These are phyloP conservation scores for Diaporthe vaccinii DNA, from an alignment of 2,329 filamentous ascomycete species.

Conservation along the genomic window DNA sequence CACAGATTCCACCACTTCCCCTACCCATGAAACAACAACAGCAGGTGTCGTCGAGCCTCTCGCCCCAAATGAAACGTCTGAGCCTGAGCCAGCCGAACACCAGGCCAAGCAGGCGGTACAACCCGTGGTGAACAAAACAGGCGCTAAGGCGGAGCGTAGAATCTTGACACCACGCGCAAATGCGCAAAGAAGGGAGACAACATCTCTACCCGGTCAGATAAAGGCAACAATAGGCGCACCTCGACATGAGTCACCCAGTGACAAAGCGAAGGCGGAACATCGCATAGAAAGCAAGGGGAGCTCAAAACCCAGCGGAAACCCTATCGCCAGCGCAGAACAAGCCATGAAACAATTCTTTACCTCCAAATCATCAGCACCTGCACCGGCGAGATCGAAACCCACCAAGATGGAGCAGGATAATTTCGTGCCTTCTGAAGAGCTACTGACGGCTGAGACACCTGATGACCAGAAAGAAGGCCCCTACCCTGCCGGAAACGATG, in stretches of 20 bases:
- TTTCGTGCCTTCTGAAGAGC: conserved; percentile 24
- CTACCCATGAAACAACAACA: conserved; percentile 22
- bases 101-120: conserved; percentile 36
- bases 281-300: background rate
- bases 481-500: background rate
- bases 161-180: conserved; percentile 19
- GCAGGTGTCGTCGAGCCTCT: conserved; percentile 27
- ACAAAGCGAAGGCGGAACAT: background rate
- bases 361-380: background rate
- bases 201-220: background rate
- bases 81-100: conserved; percentile 31
- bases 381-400: background rate
- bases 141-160: conserved; percentile 3
- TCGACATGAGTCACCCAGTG: conserved; percentile 13
- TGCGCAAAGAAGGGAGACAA: conserved; percentile 21
- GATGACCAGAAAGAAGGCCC: conserved; percentile 1
- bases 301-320: background rate
- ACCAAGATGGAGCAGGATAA: background rate
- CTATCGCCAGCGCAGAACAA: conserved; percentile 1
- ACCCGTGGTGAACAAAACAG: conserved; percentile 30
- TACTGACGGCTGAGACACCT: conserved; percentile 32
- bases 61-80: conserved; percentile 31
- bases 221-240: background rate
- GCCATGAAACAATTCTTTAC: background rate
- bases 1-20: conserved; percentile 36